Evolutionary conservation across 2,329 filamentous ascomycete species (phyloP).

Genomic region (Arthroderma sp.): DNA sequence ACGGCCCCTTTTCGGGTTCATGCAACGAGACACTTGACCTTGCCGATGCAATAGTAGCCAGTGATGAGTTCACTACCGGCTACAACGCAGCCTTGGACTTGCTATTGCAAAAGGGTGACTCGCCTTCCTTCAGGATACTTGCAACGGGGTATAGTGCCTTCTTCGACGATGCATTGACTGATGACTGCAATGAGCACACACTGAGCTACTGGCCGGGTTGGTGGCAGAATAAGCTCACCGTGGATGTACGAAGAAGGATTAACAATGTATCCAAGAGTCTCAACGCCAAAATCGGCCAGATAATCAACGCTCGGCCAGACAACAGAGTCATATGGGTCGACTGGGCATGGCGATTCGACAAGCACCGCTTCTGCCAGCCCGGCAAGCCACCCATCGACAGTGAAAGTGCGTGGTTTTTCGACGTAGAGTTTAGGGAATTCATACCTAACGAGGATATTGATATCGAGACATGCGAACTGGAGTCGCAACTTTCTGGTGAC

Average conservation of each 20-base stretch:
- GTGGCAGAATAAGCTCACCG: conserved; percentile 14
- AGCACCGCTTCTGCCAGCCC: conserved; percentile 21
- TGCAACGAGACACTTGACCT: conserved; percentile 7
- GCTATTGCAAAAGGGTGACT: conserved; percentile 18
- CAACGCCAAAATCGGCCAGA: conserved; percentile 19
- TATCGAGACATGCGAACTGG: conserved; percentile 5
- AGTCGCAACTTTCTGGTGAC: conserved; percentile 3
- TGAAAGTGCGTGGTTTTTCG: conserved; percentile 21
- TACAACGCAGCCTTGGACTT: conserved; percentile 15
- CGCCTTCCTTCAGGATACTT: conserved; percentile 18
- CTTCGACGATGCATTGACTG: conserved; percentile 16
- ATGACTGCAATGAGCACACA: conserved; percentile 12
- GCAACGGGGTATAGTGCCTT: conserved; percentile 17
- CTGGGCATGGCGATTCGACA: conserved; percentile 18
- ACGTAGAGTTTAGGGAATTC: conserved; percentile 12
- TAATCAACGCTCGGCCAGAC: conserved; percentile 16
- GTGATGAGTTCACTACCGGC: conserved; percentile 13
- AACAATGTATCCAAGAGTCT: conserved; percentile 17
- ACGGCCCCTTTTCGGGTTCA: conserved; percentile 11
- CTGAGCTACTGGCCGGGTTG: conserved; percentile 12
- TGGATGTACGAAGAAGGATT: conserved; percentile 16
- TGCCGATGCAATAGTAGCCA: conserved; percentile 7
- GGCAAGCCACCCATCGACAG: conserved; percentile 11
- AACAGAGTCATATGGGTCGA: conserved; percentile 17
- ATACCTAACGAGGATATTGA: conserved; percentile 7